Conservation (phyloP, 2,329 filamentous ascomycete genomes). For the Aspergillus pseudonomiae region DNA sequence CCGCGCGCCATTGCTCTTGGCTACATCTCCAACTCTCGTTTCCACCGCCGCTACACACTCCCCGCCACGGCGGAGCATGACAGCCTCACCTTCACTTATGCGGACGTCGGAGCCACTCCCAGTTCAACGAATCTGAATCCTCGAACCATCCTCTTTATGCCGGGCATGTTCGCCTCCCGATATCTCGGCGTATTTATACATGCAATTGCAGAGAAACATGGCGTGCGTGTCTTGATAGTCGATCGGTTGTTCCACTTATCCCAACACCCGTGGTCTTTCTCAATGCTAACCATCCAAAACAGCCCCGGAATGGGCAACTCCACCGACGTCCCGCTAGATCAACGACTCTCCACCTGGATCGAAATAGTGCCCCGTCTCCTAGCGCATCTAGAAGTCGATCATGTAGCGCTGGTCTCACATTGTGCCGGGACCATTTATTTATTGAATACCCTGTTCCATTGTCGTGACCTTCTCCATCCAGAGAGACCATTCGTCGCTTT, state of each 20-base stretch:
- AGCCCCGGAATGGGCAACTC: slow-evolving; percentile 41
- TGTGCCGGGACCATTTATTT: slow-evolving; percentile 48
- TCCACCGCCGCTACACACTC: slow-evolving; percentile 27
- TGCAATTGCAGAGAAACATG: slow-evolving; percentile 23
- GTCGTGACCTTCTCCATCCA: slow-evolving; percentile 15
- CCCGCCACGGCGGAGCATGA: slow-evolving; percentile 17
- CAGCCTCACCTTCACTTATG: slow-evolving; percentile 24
- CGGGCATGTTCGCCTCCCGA: slow-evolving; percentile 33
- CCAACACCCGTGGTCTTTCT: neutral
- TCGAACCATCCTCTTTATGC: slow-evolving; percentile 25
- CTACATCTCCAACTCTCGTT: slow-evolving; percentile 22
- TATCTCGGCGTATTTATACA: slow-evolving; percentile 27
- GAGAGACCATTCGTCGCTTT: slow-evolving; percentile 10
- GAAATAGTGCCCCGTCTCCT: slow-evolving; percentile 47
- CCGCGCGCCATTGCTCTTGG: neutral
- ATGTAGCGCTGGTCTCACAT: slow-evolving; percentile 44
- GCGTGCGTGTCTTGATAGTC: slow-evolving; percentile 29
- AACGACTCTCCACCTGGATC: slow-evolving; percentile 44
- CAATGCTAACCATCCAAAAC: neutral
- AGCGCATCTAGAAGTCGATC: slow-evolving; percentile 31
- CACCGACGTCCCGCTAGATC: slow-evolving; percentile 38
- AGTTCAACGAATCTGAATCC: slow-evolving; percentile 2
- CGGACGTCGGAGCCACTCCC: slow-evolving; percentile 22
- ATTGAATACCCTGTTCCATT: slow-evolving; percentile 40
- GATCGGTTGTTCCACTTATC: slow-evolving; percentile 17